A percentile compares a stretch with the other conserved stretches of the same genome.
phyloP scores from a whole-genome alignment of 495 filamentous ascomycete species.

The Staphylotrichum longicolle region DNA sequence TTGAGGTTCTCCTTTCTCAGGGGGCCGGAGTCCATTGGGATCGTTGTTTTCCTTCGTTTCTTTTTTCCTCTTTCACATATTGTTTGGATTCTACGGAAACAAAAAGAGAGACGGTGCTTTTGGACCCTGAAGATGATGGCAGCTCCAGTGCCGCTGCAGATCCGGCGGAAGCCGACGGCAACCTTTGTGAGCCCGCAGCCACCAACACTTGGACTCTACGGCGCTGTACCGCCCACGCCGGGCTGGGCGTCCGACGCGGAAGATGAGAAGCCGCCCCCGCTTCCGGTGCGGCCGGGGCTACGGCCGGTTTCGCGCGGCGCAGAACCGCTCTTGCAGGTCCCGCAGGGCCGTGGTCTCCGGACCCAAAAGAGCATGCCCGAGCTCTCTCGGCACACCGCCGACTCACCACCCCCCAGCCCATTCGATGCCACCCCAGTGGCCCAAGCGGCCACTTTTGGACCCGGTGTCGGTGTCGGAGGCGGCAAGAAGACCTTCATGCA shows the following conservation, averaged over 20 bases:
- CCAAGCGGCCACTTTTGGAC: constrained; percentile 21
- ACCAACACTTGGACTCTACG: neutral
- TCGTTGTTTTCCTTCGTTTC: too few relatives aligned
- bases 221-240: neutral
- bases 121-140: neutral
- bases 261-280: constrained; percentile 13
- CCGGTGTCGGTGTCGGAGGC: neutral
- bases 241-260: neutral
- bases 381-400: constrained; percentile 4
- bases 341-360: constrained; percentile 5
- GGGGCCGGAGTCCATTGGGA: too few relatives aligned
- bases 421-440: constrained; percentile 1
- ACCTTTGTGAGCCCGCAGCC: neutral
- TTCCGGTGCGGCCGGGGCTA: neutral
- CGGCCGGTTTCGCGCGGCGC: constrained; percentile 11
- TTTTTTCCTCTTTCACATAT: too few relatives aligned
- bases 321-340: constrained; percentile 8
- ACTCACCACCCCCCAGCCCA: constrained; percentile 5
- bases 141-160: neutral
- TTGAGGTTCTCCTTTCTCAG: too few relatives aligned
- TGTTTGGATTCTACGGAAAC: too few relatives aligned
- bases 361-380: constrained; percentile 17
- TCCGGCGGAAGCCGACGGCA: constrained; percentile 13
- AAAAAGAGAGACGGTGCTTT: too few relatives aligned
- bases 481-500: constrained; percentile 37